A percentile compares a stretch with the other conserved stretches of the same genome.
These are phyloP conservation scores for Amphichorda felina DNA, from an alignment of 2,329 filamentous ascomycete species.

Conservation along the genomic window DNA sequence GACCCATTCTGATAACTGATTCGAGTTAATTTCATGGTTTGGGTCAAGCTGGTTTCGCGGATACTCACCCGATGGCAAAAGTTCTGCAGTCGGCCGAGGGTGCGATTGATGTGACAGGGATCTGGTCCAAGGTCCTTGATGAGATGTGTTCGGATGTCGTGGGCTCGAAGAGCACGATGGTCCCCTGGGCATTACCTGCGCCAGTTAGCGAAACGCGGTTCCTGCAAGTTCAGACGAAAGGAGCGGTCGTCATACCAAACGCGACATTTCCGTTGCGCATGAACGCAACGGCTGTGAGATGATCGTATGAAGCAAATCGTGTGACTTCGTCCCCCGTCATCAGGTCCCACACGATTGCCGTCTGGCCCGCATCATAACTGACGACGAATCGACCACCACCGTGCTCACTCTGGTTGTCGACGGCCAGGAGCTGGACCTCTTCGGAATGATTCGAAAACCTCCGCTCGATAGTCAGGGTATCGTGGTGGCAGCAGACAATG, in stretches of 20 bases:
- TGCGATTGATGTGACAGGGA: slow-evolving; percentile 87
- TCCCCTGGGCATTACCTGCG: slow-evolving; percentile 80
- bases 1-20: slow-evolving; percentile 87
- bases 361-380: slow-evolving; percentile 85
- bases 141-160: slow-evolving; percentile 88
- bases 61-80: slow-evolving; percentile 79
- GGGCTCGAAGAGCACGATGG: slow-evolving; percentile 89
- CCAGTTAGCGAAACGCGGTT: slow-evolving; percentile 6
- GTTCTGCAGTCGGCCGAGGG: slow-evolving; percentile 83
- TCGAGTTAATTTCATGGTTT: slow-evolving; percentile 5
- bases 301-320: slow-evolving; percentile 85
- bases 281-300: slow-evolving; percentile 77
- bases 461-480: slow-evolving; percentile 79
- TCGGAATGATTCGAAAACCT: slow-evolving; percentile 76
- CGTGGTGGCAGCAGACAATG: slow-evolving; percentile 83
- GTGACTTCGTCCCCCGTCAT: slow-evolving; percentile 84
- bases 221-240: slow-evolving; percentile 2
- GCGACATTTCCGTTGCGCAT: slow-evolving; percentile 96
- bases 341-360: slow-evolving; percentile 93
- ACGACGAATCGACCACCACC: slow-evolving; percentile 79
- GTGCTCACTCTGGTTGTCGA: slow-evolving; percentile 82
- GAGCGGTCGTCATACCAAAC: slow-evolving; percentile 63
- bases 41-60: slow-evolving; percentile 4
- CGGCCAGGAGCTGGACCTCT: slow-evolving; percentile 71
- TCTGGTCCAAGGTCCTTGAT: slow-evolving; percentile 77